These are phyloP conservation scores for Claviceps humidiphila DNA, from an alignment of 2,329 filamentous ascomycete genomes.

Conservation along the genomic window DNA sequence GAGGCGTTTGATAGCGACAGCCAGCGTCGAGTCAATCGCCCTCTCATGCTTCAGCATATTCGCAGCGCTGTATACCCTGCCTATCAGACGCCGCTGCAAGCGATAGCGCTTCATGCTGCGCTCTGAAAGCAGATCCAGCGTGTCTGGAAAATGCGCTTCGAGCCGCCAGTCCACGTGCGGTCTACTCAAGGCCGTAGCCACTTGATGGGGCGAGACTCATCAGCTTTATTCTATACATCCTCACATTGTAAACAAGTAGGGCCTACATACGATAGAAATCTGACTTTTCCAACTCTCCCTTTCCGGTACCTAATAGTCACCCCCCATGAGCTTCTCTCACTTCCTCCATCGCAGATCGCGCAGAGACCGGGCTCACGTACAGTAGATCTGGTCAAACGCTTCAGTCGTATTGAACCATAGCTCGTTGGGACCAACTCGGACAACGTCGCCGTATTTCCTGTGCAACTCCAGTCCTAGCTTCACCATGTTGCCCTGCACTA, in stretches of 20 bases:
- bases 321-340: not conserved
- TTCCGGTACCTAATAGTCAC: conserved; percentile 25
- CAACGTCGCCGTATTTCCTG: conserved; percentile 31
- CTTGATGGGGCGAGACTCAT: conserved; percentile 13
- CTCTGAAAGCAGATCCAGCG: conserved; percentile 38
- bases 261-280: conserved; percentile 35
- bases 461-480: conserved; percentile 32
- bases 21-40: conserved; percentile 28
- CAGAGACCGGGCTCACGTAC: conserved; percentile 16
- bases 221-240: not conserved
- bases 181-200: conserved; percentile 21
- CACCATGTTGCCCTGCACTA: conserved; percentile 28
- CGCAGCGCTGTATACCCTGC: conserved; percentile 31
- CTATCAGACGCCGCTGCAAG: conserved; percentile 34
- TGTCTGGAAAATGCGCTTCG: conserved; percentile 25
- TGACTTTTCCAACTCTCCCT: conserved; percentile 33
- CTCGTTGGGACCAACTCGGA: conserved; percentile 41
- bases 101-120: conserved; percentile 32
- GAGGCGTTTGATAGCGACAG: conserved; percentile 22
- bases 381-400: conserved; percentile 34
- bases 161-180: conserved; percentile 23
- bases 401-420: conserved; percentile 37
- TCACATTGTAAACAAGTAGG: too few relatives aligned
- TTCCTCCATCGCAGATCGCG: not conserved
- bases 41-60: conserved; percentile 29